A percentile compares a stretch with the other conserved stretches of the same genome.
Evolutionary conservation across 495 filamentous ascomycete species (phyloP).

Genomic region (Neurospora hispaniola): DNA sequence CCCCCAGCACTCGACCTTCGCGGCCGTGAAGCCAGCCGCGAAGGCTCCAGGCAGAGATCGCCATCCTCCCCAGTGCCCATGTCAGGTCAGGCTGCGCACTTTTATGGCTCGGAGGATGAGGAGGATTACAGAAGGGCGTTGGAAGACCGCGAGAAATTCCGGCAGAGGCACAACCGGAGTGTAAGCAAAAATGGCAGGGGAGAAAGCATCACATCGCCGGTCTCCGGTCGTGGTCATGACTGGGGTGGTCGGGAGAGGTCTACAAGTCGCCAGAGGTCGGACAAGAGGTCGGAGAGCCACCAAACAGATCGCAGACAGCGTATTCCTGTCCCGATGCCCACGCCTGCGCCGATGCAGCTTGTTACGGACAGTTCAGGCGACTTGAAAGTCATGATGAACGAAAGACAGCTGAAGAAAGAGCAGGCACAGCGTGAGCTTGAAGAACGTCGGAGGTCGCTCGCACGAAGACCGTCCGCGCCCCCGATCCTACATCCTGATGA

Average conservation of each 20-base stretch:
- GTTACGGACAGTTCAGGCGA: constrained; percentile 24
- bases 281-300: constrained; percentile 40
- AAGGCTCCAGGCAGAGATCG: constrained; percentile 52
- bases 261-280: constrained; percentile 10
- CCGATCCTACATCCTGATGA: constrained; percentile 68
- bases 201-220: constrained; percentile 12
- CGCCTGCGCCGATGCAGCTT: constrained; percentile 22
- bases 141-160: constrained; percentile 50
- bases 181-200: constrained; percentile 36
- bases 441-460: constrained; percentile 72
- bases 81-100: constrained; percentile 30
- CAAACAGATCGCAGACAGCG: constrained; percentile 15
- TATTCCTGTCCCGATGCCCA: constrained; percentile 15
- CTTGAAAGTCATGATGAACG: constrained; percentile 37
- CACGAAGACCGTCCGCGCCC: constrained; percentile 65
- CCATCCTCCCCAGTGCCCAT: constrained; percentile 76
- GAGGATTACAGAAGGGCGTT: constrained; percentile 50
- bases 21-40: constrained; percentile 40
- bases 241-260: constrained; percentile 37
- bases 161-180: constrained; percentile 47
- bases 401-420: constrained; percentile 55
- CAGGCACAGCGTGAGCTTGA: constrained; percentile 78
- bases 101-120: constrained; percentile 42
- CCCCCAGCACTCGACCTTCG: constrained; percentile 42
- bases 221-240: constrained; percentile 9